Evolutionary conservation across 495 filamentous ascomycete genomes (phyloP), one percentile per base, ranked within the genome.

Genomic region (Talaromyces ruber): DNA sequence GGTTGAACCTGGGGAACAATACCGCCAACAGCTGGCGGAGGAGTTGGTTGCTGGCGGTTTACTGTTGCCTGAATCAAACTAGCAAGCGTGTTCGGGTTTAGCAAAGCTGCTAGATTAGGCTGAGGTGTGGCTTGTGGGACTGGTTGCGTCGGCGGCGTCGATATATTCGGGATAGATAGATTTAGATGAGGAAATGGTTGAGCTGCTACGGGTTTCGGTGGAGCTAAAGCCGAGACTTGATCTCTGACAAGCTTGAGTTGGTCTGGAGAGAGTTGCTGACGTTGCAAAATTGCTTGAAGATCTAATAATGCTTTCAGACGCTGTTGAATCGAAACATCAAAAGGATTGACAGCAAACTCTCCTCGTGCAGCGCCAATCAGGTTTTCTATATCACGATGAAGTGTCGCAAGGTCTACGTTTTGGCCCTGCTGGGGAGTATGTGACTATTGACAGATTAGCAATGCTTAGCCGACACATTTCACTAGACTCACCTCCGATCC

Each of bases 271-370:
- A 96, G 82, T 67, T 91, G 83, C 69, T 90, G 89, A 64, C 79
- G 86, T 68, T 88, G 82, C 73, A 98, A 76, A 68, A 96, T 86
- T 53, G 72, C 82, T 75, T 97, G 88, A 64, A 98, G 82, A 72
- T 93, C 91, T 72, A 95, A 75, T 65, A 98, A 81, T 21, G 93
- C 91, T 72, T 93, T 89, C 68, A 98, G 74, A 67, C 87, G 88
- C 63, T 84, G 84, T 74, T 92, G 87, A 65, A 87, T 80, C 68
- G 83, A 82, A 72, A 79, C 75, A 78, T 97, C 89, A 75, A 83
- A 82, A 43, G 85, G 87, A 72, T 85, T 88, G 57, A 82, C 82
- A 63, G 87, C 87, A 74, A 89, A 88, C 63, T 90, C 86, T 63
- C 78, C 81, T 73, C 86, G 86, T 55, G 87, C 84, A 61, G 81